phyloP scores from a whole-genome alignment of 1,139 yeast species.

The Kodamaea ohmeri region DNA sequence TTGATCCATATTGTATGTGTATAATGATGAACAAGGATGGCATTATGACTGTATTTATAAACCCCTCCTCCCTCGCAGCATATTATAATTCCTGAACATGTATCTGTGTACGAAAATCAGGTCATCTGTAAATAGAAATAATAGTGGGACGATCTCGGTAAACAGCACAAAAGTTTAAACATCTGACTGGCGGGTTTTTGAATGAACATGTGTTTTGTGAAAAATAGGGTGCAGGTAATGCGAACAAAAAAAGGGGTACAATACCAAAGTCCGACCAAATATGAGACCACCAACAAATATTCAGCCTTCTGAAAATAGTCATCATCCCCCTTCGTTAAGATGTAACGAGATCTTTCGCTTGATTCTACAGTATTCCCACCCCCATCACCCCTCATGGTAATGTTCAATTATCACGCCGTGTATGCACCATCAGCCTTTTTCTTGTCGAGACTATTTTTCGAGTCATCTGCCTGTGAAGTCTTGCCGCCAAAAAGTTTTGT shows the following conservation, averaged over 20 bases:
- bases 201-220: slow-evolving; percentile 2
- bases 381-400: too few relatives aligned
- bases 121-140: slow-evolving; percentile 1
- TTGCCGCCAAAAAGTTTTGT: neutral
- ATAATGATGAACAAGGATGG: neutral
- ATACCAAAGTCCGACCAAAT: neutral
- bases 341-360: neutral
- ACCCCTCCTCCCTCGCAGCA: too few relatives aligned
- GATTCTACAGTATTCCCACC: too few relatives aligned
- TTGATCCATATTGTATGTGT: neutral
- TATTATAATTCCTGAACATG: too few relatives aligned
- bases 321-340: too few relatives aligned
- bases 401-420: too few relatives aligned
- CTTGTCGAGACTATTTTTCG: too few relatives aligned
- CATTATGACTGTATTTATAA: slow-evolving; percentile 1
- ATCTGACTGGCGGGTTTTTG: neutral
- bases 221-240: neutral
- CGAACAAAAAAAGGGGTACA: neutral
- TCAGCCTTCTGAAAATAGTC: neutral
- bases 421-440: too few relatives aligned
- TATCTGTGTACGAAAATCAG: too few relatives aligned
- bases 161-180: neutral
- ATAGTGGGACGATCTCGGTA: slow-evolving; percentile 3
- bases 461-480: neutral
- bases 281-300: neutral